A percentile compares a stretch with the other conserved stretches of the same genome.
These are phyloP conservation scores for Naganishia liquefaciens DNA, from an alignment of 1,284 basidiomycete genomes.

Conservation along the genomic window DNA sequence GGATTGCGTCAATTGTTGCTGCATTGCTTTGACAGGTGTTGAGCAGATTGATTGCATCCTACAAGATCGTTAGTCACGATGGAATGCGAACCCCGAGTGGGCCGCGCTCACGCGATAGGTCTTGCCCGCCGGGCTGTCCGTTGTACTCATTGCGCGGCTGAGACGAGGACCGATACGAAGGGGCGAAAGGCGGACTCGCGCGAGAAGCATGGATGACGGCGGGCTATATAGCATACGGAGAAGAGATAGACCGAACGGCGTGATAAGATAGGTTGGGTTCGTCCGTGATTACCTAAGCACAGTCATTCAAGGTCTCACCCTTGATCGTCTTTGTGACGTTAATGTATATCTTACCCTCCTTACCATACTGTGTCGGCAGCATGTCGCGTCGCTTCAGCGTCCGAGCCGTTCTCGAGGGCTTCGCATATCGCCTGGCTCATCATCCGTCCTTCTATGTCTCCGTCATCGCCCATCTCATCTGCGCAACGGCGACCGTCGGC, in stretches of 20 bases:
- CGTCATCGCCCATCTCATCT: constrained; percentile 47
- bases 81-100: neutral
- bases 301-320: no score
- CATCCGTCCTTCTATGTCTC: constrained; percentile 48
- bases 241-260: no score
- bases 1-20: constrained; percentile 78
- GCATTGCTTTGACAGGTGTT: constrained; percentile 96
- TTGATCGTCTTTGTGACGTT: no score
- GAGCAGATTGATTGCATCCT: constrained; percentile 78
- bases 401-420: constrained; percentile 14
- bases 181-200: neutral
- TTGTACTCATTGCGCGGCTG: constrained; percentile 1
- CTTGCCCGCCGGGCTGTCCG: constrained; percentile 25
- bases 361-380: neutral
- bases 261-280: no score
- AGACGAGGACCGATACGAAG: neutral
- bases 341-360: neutral
- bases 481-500: constrained; percentile 43
- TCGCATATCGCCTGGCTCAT: constrained; percentile 16
- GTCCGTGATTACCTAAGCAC: no score
- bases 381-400: constrained; percentile 24
- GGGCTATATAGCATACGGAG: no score
- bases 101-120: constrained; percentile 19
- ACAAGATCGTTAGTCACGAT: neutral
- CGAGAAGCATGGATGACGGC: neutral